Conservation (phyloP, 2,329 filamentous ascomycete species). For the Epichloe baconii region DNA sequence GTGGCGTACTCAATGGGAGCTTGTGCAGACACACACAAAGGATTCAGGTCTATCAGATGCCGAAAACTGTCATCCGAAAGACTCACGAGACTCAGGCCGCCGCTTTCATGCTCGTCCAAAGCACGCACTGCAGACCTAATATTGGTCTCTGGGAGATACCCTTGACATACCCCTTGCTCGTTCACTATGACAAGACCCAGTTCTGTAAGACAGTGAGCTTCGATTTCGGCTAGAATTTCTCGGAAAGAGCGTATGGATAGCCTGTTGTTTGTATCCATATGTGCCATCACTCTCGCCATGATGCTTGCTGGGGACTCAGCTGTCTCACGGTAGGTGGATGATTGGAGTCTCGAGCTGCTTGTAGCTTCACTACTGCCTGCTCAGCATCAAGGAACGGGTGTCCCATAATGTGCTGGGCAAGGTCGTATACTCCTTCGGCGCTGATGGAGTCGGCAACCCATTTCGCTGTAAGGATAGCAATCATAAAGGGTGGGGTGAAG, state of each 20-base stretch:
- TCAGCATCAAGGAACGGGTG: constrained; percentile 46
- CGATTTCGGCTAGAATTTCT: constrained; percentile 32
- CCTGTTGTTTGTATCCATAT: constrained; percentile 26
- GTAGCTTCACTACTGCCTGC: constrained; percentile 23
- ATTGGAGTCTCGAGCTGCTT: constrained; percentile 22
- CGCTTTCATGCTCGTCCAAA: constrained; percentile 10
- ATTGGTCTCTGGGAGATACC: constrained; percentile 41
- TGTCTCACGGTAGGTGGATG: constrained; percentile 25
- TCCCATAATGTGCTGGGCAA: constrained; percentile 44
- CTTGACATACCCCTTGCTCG: constrained; percentile 31
- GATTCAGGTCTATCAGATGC: constrained; percentile 39
- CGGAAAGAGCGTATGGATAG: constrained; percentile 26
- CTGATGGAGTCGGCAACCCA: constrained; percentile 43
- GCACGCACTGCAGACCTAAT: constrained; percentile 35
- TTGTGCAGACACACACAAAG: constrained; percentile 33
- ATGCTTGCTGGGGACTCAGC: constrained; percentile 39
- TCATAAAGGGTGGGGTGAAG: constrained; percentile 44
- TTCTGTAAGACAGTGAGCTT: constrained; percentile 39
- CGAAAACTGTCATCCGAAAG: constrained; percentile 22
- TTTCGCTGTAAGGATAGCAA: constrained; percentile 45
- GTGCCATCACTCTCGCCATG: constrained; percentile 42
- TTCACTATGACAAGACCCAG: constrained; percentile 43
- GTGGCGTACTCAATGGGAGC: constrained; percentile 46
- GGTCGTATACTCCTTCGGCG: constrained; percentile 41
- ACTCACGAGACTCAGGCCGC: constrained; percentile 12